These are phyloP conservation scores for Apiospora hydei DNA, from an alignment of 2,329 filamentous ascomycete species.

Conservation along the genomic window DNA sequence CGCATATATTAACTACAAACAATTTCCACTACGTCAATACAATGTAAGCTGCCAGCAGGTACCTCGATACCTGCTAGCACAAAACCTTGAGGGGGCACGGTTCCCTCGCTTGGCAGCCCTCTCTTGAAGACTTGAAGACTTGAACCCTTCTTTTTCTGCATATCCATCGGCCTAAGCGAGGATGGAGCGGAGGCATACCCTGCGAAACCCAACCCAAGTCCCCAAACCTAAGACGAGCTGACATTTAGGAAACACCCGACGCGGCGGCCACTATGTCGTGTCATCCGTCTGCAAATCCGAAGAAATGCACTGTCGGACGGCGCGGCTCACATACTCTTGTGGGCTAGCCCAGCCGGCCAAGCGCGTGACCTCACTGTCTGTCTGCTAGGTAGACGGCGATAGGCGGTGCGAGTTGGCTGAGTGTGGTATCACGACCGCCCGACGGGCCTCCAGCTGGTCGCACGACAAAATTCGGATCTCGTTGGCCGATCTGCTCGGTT, in stretches of 20 bases:
- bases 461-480: conserved; percentile 20
- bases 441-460: not conserved
- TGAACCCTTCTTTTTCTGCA: not conserved
- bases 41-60: not conserved
- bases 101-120: not conserved
- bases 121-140: not conserved
- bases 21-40: conserved; percentile 9
- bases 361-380: not conserved
- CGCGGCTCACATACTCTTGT: conserved; percentile 11
- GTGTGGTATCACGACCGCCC: conserved; percentile 3
- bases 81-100: not conserved
- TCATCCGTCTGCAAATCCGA: conserved; percentile 3
- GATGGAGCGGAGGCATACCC: conserved; percentile 1
- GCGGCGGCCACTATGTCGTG: conserved; percentile 10
- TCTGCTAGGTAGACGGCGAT: conserved; percentile 4
- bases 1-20: not conserved
- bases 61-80: not conserved
- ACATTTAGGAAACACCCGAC: conserved; percentile 15
- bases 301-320: conserved; percentile 6
- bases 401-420: not conserved
- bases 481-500: conserved; percentile 13
- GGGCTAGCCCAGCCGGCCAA: conserved; percentile 3
- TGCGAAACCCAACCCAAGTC: not conserved
- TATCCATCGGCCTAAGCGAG: not conserved
- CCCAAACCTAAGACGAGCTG: conserved; percentile 4